phyloP scores from a whole-genome alignment of 164 flowering plant species.

The Vitis riparia region DNA sequence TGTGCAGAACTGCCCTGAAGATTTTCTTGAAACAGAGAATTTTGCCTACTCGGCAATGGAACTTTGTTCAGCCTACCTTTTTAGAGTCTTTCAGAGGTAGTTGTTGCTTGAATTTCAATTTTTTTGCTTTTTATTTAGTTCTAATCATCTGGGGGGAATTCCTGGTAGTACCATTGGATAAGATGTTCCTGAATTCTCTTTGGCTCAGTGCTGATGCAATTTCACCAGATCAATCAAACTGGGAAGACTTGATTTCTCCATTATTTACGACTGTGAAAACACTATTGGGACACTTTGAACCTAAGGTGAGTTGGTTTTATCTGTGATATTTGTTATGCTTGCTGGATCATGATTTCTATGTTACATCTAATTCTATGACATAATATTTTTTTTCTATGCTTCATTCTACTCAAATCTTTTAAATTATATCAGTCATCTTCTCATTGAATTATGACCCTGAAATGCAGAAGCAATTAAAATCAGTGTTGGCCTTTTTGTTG shows the following conservation, averaged over 20 bases:
- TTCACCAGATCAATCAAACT: slow-evolving; percentile 26
- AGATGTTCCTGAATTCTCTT: slow-evolving; percentile 1
- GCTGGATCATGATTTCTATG: neutral
- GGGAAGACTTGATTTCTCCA: slow-evolving; percentile 43
- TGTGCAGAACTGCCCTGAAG: slow-evolving; percentile 67
- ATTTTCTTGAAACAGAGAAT: slow-evolving; percentile 54
- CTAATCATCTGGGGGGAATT: neutral
- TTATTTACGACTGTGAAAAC: slow-evolving; percentile 48
- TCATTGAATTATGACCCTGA: slow-evolving; percentile 10
- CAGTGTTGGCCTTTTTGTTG: slow-evolving; percentile 52
- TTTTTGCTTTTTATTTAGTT: neutral
- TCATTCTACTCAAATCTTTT: neutral
- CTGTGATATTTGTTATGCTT: neutral
- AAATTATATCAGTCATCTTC: neutral
- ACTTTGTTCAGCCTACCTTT: slow-evolving; percentile 59
- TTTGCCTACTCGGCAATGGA: slow-evolving; percentile 55
- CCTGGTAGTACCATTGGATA: neutral
- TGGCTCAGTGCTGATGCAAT: slow-evolving; percentile 37
- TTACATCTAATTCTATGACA: neutral
- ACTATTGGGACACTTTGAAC: slow-evolving; percentile 39
- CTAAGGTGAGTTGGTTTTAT: slow-evolving; percentile 42
- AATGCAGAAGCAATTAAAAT: slow-evolving; percentile 59
- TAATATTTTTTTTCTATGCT: neutral
- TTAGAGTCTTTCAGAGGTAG: slow-evolving; percentile 53
- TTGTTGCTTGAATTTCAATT: neutral